A percentile compares a stretch with the other conserved stretches of the same genome.
Evolutionary conservation across 192 early-diverging fungal genomes (phyloP).

Genomic region (Entomortierella lignicola): DNA sequence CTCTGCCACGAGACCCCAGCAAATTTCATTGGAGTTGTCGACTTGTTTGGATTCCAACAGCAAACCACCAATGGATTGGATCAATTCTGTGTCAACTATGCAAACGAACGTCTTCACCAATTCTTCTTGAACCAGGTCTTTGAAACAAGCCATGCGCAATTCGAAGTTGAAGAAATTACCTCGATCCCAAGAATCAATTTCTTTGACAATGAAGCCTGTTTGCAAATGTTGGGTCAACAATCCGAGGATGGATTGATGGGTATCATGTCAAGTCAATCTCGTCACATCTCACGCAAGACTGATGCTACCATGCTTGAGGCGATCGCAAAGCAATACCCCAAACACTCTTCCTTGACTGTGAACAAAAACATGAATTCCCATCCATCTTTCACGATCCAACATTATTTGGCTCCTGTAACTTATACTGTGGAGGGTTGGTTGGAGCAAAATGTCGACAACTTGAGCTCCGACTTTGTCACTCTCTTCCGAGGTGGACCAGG

Average conservation of each 20-base stretch:
- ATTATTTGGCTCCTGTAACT: constrained; percentile 78
- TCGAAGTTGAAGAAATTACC: constrained; percentile 68
- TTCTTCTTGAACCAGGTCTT: constrained; percentile 79
- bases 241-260: constrained; percentile 78
- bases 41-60: constrained; percentile 84
- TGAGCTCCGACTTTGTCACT: constrained; percentile 87
- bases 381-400: constrained; percentile 80
- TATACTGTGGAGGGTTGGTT: constrained; percentile 77
- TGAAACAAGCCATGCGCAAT: constrained; percentile 72
- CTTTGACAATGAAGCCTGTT: constrained; percentile 71
- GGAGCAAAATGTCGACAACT: constrained; percentile 80
- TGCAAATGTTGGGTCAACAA: constrained; percentile 75
- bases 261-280: constrained; percentile 76
- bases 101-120: constrained; percentile 89
- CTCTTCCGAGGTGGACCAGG: constrained; percentile 83
- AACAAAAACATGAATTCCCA: constrained; percentile 55
- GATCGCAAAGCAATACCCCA: constrained; percentile 62
- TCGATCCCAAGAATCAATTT: constrained; percentile 65
- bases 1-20: constrained; percentile 75
- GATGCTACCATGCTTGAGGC: constrained; percentile 65
- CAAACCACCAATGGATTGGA: constrained; percentile 67
- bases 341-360: constrained; percentile 61
- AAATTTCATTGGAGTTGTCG: constrained; percentile 87
- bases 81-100: constrained; percentile 82
- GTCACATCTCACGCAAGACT: constrained; percentile 60